Conservation (phyloP, 306 rosid species). For the Citrullus mucosospermus region DNA sequence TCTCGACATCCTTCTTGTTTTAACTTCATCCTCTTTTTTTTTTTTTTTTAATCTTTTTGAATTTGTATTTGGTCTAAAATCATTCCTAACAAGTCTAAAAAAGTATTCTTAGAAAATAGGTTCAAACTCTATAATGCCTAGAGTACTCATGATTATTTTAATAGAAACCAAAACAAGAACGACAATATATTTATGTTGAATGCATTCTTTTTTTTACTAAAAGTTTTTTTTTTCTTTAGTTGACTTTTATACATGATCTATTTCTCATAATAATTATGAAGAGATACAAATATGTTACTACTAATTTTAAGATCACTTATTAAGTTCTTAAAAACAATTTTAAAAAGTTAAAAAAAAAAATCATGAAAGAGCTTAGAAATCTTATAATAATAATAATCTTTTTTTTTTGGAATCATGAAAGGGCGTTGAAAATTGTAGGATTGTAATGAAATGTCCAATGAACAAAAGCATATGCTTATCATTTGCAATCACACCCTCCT, state of each 20-base stretch:
- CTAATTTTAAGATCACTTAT: not conserved
- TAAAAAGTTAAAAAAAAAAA: not conserved
- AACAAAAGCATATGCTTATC: not conserved
- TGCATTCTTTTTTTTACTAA: too few relatives aligned
- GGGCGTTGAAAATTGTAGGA: not conserved
- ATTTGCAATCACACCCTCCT: not conserved
- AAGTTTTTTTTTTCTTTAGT: not conserved
- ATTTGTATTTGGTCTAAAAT: too few relatives aligned
- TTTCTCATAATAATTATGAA: not conserved
- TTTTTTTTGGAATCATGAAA: not conserved
- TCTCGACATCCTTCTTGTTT: too few relatives aligned
- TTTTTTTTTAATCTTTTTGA: too few relatives aligned
- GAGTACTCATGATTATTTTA: too few relatives aligned
- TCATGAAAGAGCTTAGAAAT: not conserved
- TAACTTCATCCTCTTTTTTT: too few relatives aligned
- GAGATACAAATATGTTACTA: not conserved
- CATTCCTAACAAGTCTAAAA: too few relatives aligned
- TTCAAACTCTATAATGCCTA: too few relatives aligned
- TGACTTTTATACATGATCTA: not conserved
- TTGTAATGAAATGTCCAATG: not conserved
- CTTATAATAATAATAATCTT: not conserved
- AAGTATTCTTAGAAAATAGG: too few relatives aligned
- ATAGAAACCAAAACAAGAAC: too few relatives aligned
- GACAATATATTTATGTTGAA: too few relatives aligned
- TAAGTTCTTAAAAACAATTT: not conserved